Percentiles rank a stretch among this genome's conserved stretches.
Evolutionary conservation across 108 stramenopile species (phyloP).

Genomic region (Poteriospumella lacustris): DNA sequence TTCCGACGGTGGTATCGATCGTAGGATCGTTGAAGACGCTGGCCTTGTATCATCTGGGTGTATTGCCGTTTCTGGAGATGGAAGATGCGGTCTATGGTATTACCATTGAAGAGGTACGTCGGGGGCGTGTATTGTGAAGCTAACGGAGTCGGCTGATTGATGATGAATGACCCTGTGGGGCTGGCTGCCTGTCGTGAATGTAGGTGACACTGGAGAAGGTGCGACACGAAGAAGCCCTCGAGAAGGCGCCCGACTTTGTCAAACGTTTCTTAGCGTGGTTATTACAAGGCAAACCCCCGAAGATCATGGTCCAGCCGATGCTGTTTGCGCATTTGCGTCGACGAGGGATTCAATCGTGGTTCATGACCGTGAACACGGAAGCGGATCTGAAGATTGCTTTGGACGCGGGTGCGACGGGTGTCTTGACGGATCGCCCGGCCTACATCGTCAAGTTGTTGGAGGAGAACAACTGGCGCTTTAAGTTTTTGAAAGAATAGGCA

Average conservation of each 20-base stretch:
- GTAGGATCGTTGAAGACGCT: slow-evolving; percentile 18
- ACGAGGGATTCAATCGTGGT: slow-evolving; percentile 30
- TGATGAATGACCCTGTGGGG: neutral
- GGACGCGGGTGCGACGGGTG: neutral
- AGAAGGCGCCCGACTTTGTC: slow-evolving; percentile 16
- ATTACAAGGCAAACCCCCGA: slow-evolving; percentile 24
- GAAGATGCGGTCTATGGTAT: slow-evolving; percentile 33
- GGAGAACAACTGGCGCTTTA: no score
- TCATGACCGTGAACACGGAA: slow-evolving; percentile 20
- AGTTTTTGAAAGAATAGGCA: no score
- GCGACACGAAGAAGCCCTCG: slow-evolving; percentile 17
- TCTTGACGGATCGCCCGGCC: neutral
- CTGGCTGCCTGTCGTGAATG: no score
- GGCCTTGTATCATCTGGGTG: slow-evolving; percentile 26
- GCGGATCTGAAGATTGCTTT: slow-evolving; percentile 5
- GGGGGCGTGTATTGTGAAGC: neutral
- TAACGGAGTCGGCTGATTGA: neutral
- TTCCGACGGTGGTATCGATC: slow-evolving; percentile 28
- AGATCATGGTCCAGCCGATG: slow-evolving; percentile 14
- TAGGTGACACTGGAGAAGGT: slow-evolving; percentile 1
- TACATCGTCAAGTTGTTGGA: no score
- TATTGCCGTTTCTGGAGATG: slow-evolving; percentile 33
- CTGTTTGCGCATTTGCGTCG: slow-evolving; percentile 32
- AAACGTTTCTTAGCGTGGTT: neutral
- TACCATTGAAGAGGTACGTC: slow-evolving; percentile 21